These are phyloP conservation scores for Solanum aculeatissimum DNA, from an alignment of 305 asterid genomes.

Conservation along the genomic window DNA sequence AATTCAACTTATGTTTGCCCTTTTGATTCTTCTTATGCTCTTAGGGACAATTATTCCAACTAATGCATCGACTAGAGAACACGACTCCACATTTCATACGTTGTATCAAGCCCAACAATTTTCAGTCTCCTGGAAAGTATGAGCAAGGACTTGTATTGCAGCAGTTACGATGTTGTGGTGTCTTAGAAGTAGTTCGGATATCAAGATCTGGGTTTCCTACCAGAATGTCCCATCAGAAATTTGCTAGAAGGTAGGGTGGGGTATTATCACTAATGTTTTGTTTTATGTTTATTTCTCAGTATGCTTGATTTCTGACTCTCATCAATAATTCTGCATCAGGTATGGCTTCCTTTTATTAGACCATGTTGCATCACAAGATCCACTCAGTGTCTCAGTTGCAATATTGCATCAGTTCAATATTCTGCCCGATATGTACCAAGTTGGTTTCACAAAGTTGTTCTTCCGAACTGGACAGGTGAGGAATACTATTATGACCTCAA, in stretches of 20 bases:
- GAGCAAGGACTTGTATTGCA: conserved; percentile 86
- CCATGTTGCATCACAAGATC: conserved; percentile 92
- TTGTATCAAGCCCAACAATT: conserved; percentile 92
- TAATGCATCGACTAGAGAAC: conserved; percentile 92
- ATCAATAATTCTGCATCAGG: conserved; percentile 26
- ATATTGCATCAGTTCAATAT: conserved; percentile 98
- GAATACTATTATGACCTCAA: not conserved
- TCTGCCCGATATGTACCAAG: conserved; percentile 98
- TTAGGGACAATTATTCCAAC: conserved; percentile 86
- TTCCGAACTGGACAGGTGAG: conserved; percentile 99
- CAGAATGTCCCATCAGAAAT: conserved; percentile 94
- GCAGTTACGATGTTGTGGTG: conserved; percentile 97
- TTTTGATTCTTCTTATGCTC: conserved; percentile 3
- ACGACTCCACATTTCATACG: conserved; percentile 99
- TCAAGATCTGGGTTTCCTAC: conserved; percentile 99
- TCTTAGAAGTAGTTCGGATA: conserved; percentile 95
- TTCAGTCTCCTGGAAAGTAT: conserved; percentile 82
- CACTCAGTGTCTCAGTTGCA: conserved; percentile 94
- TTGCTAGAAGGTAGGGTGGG: conserved; percentile 65
- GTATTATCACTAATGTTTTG: not conserved
- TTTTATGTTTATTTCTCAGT: not conserved
- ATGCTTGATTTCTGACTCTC: not conserved
- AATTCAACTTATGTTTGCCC: not conserved
- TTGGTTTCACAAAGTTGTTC: conserved; percentile 95
- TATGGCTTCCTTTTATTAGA: conserved; percentile 92